These are phyloP conservation scores for Ceriops tagal DNA, from an alignment of 345 rosid genomes.

Conservation along the genomic window DNA sequence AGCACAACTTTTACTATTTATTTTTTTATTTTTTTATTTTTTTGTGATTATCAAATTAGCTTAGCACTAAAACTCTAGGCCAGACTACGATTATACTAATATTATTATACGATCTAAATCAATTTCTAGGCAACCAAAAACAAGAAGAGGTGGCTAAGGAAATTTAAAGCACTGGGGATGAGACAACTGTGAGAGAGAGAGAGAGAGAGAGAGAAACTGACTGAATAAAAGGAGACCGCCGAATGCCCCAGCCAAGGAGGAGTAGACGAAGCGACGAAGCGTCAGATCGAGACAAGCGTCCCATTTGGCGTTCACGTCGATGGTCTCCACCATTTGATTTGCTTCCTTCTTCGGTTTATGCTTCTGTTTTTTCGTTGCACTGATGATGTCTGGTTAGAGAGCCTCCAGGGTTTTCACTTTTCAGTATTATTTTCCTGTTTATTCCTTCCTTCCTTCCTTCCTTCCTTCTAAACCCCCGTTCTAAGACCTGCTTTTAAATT, in stretches of 20 bases:
- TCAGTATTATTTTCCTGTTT: background rate
- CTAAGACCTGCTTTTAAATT: too few species aligned
- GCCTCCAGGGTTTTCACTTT: background rate
- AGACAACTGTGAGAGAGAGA: background rate
- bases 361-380: too few species aligned
- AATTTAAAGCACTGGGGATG: background rate
- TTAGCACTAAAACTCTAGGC: too few species aligned
- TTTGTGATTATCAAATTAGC: too few species aligned
- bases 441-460: background rate
- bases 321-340: constrained; percentile 14
- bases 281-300: constrained; percentile 88
- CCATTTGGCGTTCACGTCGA: constrained; percentile 62
- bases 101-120: too few species aligned
- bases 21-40: too few species aligned
- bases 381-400: too few species aligned
- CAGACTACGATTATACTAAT: too few species aligned
- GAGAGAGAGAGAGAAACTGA: constrained; percentile 24
- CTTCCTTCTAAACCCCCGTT: background rate
- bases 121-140: too few species aligned
- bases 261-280: constrained; percentile 73
- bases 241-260: constrained; percentile 76
- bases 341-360: background rate
- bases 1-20: too few species aligned
- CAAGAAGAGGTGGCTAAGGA: too few species aligned
- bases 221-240: constrained; percentile 87